Conservation (phyloP, 192 early-diverging fungal species). For the Backusella macrospora region DNA sequence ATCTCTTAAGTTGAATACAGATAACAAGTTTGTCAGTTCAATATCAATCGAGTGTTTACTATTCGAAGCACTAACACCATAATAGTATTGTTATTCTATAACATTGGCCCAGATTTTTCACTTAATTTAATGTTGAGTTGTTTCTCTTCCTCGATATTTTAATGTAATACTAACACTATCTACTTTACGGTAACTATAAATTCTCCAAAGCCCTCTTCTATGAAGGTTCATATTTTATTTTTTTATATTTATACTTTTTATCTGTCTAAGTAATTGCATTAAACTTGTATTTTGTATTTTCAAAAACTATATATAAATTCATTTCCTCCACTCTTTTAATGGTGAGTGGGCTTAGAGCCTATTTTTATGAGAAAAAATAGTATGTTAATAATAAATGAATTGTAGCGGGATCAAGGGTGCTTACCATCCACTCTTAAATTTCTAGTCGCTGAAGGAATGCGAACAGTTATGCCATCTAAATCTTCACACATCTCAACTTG, state of each 20-base stretch:
- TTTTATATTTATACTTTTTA: constrained; percentile 2
- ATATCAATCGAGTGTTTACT: too few relatives aligned
- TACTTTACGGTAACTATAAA: not conserved
- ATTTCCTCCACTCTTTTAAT: constrained; percentile 13
- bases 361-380: not conserved
- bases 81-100: too few relatives aligned
- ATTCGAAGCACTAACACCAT: too few relatives aligned
- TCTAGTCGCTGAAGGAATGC: constrained; percentile 88
- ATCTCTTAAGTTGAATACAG: too few relatives aligned
- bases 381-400: not conserved
- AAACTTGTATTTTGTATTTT: constrained; percentile 5
- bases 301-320: not conserved
- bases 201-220: not conserved
- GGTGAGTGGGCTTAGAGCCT: constrained; percentile 42
- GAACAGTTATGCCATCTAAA: constrained; percentile 86
- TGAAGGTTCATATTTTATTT: not conserved
- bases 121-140: too few relatives aligned
- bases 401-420: not conserved
- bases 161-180: not conserved
- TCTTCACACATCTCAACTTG: constrained; percentile 86
- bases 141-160: not conserved
- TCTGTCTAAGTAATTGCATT: constrained; percentile 3
- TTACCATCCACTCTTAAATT: constrained; percentile 84
- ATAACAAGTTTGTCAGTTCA: too few relatives aligned
- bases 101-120: too few relatives aligned